These are phyloP conservation scores for Boletus austroedulis DNA, from an alignment of 1,284 basidiomycete species.

Conservation along the genomic window DNA sequence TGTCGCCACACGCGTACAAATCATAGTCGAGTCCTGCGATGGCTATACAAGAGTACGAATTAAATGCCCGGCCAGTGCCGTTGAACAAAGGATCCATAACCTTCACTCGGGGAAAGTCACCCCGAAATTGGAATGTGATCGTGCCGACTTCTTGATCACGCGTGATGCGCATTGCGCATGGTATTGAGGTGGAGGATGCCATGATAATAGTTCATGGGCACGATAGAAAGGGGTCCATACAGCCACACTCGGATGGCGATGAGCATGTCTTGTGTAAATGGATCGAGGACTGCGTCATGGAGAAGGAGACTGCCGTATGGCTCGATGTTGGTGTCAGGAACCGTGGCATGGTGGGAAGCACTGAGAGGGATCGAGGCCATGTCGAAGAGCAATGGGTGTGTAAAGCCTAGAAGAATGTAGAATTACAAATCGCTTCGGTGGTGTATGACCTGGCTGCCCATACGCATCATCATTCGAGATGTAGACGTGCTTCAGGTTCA, in stretches of 20 bases:
- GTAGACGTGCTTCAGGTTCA: no score
- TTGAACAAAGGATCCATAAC: constrained; percentile 17
- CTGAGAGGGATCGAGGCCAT: constrained; percentile 1
- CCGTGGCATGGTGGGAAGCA: constrained; percentile 10
- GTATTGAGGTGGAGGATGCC: background rate
- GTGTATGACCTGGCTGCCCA: constrained; percentile 8
- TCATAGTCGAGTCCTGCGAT: constrained; percentile 19
- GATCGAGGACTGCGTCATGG: background rate
- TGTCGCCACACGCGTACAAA: background rate
- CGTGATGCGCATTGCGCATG: background rate
- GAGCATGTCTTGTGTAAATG: background rate
- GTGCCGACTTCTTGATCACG: background rate
- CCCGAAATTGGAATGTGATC: background rate
- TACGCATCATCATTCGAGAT: no score
- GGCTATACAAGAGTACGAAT: background rate
- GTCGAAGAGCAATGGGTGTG: background rate
- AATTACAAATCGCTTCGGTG: background rate
- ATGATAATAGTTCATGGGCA: background rate
- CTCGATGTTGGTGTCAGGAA: background rate
- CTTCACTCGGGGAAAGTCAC: background rate
- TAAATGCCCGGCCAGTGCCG: constrained; percentile 14
- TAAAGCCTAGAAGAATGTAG: background rate
- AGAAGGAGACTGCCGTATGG: background rate
- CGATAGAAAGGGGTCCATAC: background rate
- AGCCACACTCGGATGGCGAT: background rate